Evolutionary conservation across 441 rosid genomes (phyloP), one percentile per base, ranked within the genome.

Genomic region (Viola pubescens): DNA sequence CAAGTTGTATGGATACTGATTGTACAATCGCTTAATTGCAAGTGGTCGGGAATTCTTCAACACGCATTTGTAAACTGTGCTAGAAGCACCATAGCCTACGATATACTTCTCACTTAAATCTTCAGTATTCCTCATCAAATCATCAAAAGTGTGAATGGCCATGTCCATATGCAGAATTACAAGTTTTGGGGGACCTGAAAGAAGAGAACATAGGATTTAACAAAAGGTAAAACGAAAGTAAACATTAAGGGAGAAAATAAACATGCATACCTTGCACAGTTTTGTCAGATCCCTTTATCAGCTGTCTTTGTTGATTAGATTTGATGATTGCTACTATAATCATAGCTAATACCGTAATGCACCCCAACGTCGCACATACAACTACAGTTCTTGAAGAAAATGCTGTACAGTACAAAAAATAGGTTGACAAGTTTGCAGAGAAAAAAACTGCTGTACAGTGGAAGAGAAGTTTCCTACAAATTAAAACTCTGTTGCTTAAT

Each of bases 101-200:
- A 84, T 74, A 52, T 75, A 86, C 75, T 89, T 92, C 69, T 89
- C 97, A 54, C 62, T 83, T 39, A 92, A 75, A 50, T 92, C 83
- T 75, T 92, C 97, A 0, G 98, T 92, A 40, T 70, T 75, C 67
- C 91, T 82, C 96, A 92, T 86, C 58, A 92, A 82, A 63, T 92
- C 98, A 52, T 88, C 97, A 39, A 89, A 78, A 1, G 91, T 82
- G 70, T 88, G 97, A 61, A 88, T 73, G 9, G 98, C 98, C 96
- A 92, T 82, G 73, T 83, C 96, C 98, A 89, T 88, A 66, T 86
- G 98, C 60, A 92, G 96, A 73, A 92, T 79, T 16, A 92, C 98
- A 37, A 92, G 82, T 71, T 92, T 92, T 0, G 96, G 87, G 2
- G 92, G 76, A 56, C 80, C 97, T 89, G 77, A 7, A 13, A 42